Percentiles rank a stretch among this genome's conserved stretches.
phyloP scores from a whole-genome alignment of 257 asterid genomes.

The Handroanthus guayacan region DNA sequence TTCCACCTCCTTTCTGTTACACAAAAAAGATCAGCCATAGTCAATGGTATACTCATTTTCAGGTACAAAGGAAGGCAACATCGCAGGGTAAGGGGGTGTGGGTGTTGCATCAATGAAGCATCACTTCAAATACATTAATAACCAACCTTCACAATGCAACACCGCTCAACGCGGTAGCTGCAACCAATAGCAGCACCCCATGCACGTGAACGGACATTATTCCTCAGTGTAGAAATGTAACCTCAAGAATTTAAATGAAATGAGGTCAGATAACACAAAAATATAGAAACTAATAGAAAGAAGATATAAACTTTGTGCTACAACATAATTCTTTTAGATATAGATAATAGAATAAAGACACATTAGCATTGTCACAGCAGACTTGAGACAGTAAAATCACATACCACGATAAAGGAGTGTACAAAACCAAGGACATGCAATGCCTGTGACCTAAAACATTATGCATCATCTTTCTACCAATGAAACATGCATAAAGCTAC shows the following conservation, averaged over 20 bases:
- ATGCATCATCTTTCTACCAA: slow-evolving; percentile 5
- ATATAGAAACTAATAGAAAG: not conserved
- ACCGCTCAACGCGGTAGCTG: slow-evolving; percentile 90
- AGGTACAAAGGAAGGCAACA: slow-evolving; percentile 8
- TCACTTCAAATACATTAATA: slow-evolving; percentile 31
- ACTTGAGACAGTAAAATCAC: not conserved
- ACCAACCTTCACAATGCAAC: slow-evolving; percentile 87
- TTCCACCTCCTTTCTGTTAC: slow-evolving; percentile 88
- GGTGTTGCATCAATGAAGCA: slow-evolving; percentile 25
- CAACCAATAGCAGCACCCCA: slow-evolving; percentile 98
- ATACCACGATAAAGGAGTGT: slow-evolving; percentile 23
- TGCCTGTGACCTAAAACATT: slow-evolving; percentile 7
- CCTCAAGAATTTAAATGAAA: slow-evolving; percentile 53
- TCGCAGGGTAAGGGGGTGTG: not conserved
- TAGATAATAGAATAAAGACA: slow-evolving; percentile 16
- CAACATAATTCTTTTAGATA: slow-evolving; percentile 30
- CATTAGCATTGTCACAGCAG: slow-evolving; percentile 26
- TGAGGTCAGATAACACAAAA: slow-evolving; percentile 30
- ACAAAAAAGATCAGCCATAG: slow-evolving; percentile 12
- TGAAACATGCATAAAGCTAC: slow-evolving; percentile 5
- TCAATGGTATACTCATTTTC: slow-evolving; percentile 10
- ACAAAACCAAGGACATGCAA: slow-evolving; percentile 23
- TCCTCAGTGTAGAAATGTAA: slow-evolving; percentile 88
- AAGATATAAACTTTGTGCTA: not conserved
- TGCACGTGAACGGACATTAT: slow-evolving; percentile 95